These are phyloP conservation scores for Verticillium tricorpus DNA, from an alignment of 2,329 filamentous ascomycete genomes.

Conservation along the genomic window DNA sequence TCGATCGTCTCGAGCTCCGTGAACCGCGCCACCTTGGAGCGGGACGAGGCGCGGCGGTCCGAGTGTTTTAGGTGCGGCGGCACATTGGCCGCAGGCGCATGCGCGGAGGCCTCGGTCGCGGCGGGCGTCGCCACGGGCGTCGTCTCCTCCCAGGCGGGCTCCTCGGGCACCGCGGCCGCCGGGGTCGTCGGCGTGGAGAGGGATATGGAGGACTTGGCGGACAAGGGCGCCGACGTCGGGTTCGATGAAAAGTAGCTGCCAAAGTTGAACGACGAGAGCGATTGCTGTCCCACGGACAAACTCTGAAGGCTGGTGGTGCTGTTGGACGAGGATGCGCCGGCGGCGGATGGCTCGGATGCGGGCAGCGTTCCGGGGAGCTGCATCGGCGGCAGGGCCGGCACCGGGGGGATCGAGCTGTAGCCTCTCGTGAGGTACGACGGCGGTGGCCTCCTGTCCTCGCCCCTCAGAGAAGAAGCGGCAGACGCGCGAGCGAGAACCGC, in stretches of 20 bases:
- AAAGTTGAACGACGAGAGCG: constrained; percentile 12
- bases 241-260: constrained; percentile 7
- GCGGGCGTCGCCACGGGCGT: neutral
- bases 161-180: constrained; percentile 4
- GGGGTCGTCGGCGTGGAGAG: constrained; percentile 12
- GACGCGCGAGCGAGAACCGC: constrained; percentile 6
- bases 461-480: neutral
- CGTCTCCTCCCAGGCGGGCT: neutral
- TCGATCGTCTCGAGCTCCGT: constrained; percentile 25
- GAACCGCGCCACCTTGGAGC: constrained; percentile 20
- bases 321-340: constrained; percentile 9
- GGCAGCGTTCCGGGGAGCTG: constrained; percentile 3
- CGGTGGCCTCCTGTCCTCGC: constrained; percentile 17
- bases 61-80: constrained; percentile 32
- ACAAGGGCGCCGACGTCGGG: constrained; percentile 9
- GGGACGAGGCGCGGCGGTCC: constrained; percentile 2
- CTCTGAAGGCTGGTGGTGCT: constrained; percentile 7
- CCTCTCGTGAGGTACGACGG: constrained; percentile 21
- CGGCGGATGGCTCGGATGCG: neutral
- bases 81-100: constrained; percentile 20
- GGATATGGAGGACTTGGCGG: constrained; percentile 8
- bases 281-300: constrained; percentile 6
- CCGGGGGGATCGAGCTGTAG: constrained; percentile 19
- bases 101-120: neutral
- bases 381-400: constrained; percentile 6